Conservation (phyloP, 1,284 basidiomycete species). For the Cystobasidium pallidum region DNA sequence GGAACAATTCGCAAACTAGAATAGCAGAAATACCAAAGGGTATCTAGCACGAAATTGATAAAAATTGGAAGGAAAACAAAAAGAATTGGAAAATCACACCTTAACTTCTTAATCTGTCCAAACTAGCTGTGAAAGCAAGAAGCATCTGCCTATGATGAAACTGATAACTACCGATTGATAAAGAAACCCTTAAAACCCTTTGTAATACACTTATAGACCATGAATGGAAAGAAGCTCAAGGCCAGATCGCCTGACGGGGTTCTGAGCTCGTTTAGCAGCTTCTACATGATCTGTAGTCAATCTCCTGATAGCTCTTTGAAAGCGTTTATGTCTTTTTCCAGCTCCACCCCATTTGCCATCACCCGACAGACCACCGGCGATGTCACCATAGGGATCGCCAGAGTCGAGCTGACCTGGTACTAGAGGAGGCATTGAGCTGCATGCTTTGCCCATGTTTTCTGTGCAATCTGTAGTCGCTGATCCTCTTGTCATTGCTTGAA, state of each 20-base stretch:
- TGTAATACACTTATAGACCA: neutral
- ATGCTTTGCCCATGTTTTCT: conserved; percentile 8
- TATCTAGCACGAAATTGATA: too few species aligned
- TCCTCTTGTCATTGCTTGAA: conserved; percentile 28
- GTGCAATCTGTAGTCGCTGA: conserved; percentile 28
- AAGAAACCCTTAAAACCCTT: neutral
- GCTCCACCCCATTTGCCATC: conserved; percentile 35
- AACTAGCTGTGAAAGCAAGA: too few species aligned
- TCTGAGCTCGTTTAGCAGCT: conserved; percentile 20
- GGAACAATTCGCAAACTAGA: too few species aligned
- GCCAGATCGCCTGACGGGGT: conserved; percentile 21
- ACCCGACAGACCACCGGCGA: conserved; percentile 22
- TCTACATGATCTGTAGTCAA: conserved; percentile 13
- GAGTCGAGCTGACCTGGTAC: conserved; percentile 28
- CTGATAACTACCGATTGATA: too few species aligned
- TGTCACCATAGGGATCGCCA: conserved; percentile 28
- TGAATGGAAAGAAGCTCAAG: conserved; percentile 8
- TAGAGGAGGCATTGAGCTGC: conserved; percentile 7
- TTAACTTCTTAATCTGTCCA: too few species aligned
- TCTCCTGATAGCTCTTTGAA: conserved; percentile 19
- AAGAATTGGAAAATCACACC: too few species aligned
- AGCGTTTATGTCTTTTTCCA: conserved; percentile 18
- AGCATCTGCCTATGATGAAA: too few species aligned
- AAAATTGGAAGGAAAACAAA: too few species aligned
- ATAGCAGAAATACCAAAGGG: too few species aligned